Evolutionary conservation across 2,329 filamentous ascomycete species (phyloP).

Genomic region (Magnaporthales sp.): DNA sequence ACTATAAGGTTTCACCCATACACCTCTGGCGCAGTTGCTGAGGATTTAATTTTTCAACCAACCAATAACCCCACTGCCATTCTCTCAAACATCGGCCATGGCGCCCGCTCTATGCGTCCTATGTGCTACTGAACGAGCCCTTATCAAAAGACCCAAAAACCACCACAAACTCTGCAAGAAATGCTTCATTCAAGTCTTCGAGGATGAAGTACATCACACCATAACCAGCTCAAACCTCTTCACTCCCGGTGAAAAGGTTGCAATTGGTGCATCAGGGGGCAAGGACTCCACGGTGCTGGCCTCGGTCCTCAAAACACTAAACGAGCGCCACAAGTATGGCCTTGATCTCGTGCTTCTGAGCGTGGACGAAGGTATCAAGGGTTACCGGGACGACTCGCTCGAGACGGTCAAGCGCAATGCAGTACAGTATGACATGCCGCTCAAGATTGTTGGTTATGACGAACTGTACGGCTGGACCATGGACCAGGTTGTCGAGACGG

Average conservation of each 20-base stretch:
- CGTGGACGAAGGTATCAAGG: conserved; percentile 95
- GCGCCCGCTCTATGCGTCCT: conserved; percentile 66
- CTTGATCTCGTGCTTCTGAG: conserved; percentile 80
- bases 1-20: conserved; percentile 6
- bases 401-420: conserved; percentile 96
- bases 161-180: conserved; percentile 83
- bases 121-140: conserved; percentile 68
- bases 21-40: too few relatives aligned
- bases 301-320: conserved; percentile 87
- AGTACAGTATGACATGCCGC: conserved; percentile 78
- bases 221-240: conserved; percentile 80
- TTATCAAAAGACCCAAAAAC: conserved; percentile 92
- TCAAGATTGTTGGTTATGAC: conserved; percentile 88
- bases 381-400: conserved; percentile 90
- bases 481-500: conserved; percentile 94
- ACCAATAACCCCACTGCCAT: background rate
- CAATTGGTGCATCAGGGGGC: conserved; percentile 91
- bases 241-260: conserved; percentile 71
- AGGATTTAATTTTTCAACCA: background rate
- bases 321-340: conserved; percentile 80
- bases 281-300: conserved; percentile 97
- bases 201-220: conserved; percentile 89
- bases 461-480: conserved; percentile 98
- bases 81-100: conserved; percentile 42
- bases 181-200: conserved; percentile 84